Evolutionary conservation across 345 rosid genomes (phyloP).

Genomic region (Erysimum cheiranthoides): DNA sequence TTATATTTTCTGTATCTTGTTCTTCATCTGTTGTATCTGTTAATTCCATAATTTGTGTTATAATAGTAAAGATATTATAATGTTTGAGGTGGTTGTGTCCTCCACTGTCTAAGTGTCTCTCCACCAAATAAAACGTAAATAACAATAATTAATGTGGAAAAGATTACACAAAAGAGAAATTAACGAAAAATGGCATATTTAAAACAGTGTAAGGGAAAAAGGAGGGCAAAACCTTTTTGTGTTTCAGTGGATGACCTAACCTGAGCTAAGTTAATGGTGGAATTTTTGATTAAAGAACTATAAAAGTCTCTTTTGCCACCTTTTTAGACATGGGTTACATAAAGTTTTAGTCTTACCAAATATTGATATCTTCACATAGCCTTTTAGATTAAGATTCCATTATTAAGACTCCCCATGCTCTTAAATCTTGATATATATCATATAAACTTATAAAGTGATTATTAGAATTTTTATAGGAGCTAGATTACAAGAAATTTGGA

Average conservation of each 20-base stretch:
- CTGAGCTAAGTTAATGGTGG: conserved; percentile 8
- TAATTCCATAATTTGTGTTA: conserved; percentile 21
- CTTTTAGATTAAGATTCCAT: conserved; percentile 28
- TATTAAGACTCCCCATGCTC: neutral
- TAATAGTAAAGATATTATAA: conserved; percentile 28
- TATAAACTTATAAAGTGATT: conserved; percentile 14
- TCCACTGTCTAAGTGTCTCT: conserved; percentile 40
- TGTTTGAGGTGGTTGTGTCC: conserved; percentile 31
- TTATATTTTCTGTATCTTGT: conserved; percentile 7
- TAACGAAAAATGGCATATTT: conserved; percentile 18
- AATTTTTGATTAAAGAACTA: neutral
- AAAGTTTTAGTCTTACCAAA: conserved; percentile 25
- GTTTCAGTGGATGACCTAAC: conserved; percentile 38
- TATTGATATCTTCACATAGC: conserved; percentile 36
- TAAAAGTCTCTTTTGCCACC: neutral
- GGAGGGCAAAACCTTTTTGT: conserved; percentile 27
- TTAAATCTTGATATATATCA: conserved; percentile 13
- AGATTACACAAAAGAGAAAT: neutral
- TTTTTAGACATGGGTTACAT: conserved; percentile 33
- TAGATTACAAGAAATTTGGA: conserved; percentile 20
- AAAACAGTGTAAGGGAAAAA: conserved; percentile 1
- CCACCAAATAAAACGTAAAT: conserved; percentile 31
- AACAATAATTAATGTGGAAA: conserved; percentile 6
- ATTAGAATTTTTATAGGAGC: conserved; percentile 16
- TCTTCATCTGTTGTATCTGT: conserved; percentile 2